Conservation (phyloP, 192 early-diverging fungal species). For the Gamsiella multidivaricata region DNA sequence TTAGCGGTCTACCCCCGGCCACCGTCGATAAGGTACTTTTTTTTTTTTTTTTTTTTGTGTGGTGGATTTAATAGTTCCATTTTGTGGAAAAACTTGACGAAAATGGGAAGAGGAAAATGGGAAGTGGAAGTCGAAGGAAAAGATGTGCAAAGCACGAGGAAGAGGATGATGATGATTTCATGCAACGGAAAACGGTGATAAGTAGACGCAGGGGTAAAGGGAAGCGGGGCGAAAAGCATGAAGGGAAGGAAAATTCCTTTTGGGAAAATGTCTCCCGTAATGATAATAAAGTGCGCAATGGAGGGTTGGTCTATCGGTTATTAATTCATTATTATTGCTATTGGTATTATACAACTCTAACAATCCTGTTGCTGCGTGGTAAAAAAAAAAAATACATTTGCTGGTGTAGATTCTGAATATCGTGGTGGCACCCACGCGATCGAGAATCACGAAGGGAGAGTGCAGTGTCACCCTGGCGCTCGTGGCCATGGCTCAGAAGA, state of each 20-base stretch:
- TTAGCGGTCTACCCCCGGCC: slow-evolving; percentile 53
- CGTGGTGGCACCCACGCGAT: slow-evolving; percentile 57
- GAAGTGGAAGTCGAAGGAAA: background rate
- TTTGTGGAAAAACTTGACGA: too few species aligned
- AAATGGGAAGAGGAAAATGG: too few species aligned
- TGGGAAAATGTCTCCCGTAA: too few species aligned
- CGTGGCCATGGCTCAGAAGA: slow-evolving; percentile 79
- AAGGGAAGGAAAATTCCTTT: too few species aligned
- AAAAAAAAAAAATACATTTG: background rate
- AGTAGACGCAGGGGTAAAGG: too few species aligned
- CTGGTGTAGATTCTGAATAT: slow-evolving; percentile 59
- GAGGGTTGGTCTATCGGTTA: too few species aligned
- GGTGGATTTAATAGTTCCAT: background rate
- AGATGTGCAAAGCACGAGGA: background rate
- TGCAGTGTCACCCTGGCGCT: slow-evolving; percentile 79
- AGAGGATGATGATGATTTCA: background rate
- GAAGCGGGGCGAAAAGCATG: too few species aligned
- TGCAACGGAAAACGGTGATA: background rate
- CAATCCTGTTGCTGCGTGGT: background rate
- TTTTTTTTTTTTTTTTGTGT: background rate
- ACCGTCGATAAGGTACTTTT: slow-evolving; percentile 61
- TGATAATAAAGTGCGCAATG: too few species aligned
- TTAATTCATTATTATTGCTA: too few species aligned
- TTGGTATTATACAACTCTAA: too few species aligned
- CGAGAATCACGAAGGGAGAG: slow-evolving; percentile 67